Evolutionary conservation across 371 early-diverging fungal species (phyloP).

Genomic region (Mucor velutinosus): DNA sequence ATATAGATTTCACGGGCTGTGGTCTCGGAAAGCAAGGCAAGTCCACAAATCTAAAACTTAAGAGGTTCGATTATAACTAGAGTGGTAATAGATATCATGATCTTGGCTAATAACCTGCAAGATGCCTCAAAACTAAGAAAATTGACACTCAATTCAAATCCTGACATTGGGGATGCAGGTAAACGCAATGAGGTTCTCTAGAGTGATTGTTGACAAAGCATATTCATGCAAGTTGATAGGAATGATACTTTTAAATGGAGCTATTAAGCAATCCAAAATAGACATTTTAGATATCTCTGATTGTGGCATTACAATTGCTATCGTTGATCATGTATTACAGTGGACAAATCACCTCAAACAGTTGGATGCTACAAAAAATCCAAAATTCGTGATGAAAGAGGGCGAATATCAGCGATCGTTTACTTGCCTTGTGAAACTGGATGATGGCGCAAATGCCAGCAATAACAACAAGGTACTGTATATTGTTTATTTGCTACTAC

Average conservation of each 20-base stretch:
- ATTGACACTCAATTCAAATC: slow-evolving; percentile 14
- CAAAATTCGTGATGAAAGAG: neutral
- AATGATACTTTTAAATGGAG: neutral
- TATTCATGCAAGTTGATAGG: slow-evolving; percentile 2
- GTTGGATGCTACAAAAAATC: slow-evolving; percentile 14
- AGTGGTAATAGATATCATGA: slow-evolving; percentile 8
- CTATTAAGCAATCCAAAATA: slow-evolving; percentile 8
- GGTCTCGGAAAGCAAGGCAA: neutral
- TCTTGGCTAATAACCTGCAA: slow-evolving; percentile 7
- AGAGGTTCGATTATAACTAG: neutral
- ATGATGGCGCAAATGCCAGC: neutral
- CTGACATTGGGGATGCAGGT: slow-evolving; percentile 23
- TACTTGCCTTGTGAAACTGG: neutral
- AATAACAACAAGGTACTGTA: neutral
- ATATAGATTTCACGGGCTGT: slow-evolving; percentile 21
- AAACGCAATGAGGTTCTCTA: neutral
- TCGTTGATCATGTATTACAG: neutral
- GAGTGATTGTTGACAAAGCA: neutral
- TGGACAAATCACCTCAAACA: slow-evolving; percentile 14
- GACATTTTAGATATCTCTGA: slow-evolving; percentile 10
- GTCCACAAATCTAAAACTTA: neutral
- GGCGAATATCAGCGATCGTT: neutral
- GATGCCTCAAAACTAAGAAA: neutral
- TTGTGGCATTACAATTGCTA: slow-evolving; percentile 12
- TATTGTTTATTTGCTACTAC: neutral